Conservation (phyloP, 2,329 filamentous ascomycete genomes). For the Lachnellula suecica region DNA sequence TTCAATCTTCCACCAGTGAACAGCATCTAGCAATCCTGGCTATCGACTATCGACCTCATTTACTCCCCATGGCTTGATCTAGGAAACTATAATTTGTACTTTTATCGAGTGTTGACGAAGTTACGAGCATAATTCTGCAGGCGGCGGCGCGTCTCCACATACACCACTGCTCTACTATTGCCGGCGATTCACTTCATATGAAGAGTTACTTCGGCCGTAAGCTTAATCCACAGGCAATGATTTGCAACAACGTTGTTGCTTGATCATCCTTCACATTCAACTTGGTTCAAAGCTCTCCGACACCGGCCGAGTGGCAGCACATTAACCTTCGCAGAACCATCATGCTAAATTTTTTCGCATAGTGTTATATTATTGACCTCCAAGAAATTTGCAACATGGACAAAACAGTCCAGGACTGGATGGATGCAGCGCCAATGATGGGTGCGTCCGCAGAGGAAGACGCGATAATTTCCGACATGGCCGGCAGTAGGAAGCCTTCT, state of each 20-base stretch:
- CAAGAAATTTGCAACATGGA: slow-evolving; percentile 9
- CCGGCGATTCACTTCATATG: too few relatives aligned
- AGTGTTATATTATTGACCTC: not conserved
- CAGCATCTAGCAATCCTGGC: not conserved
- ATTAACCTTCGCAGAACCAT: not conserved
- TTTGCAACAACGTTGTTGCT: not conserved
- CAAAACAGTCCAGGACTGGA: slow-evolving; percentile 18
- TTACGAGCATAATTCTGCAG: too few relatives aligned
- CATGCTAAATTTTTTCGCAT: not conserved
- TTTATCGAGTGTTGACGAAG: too few relatives aligned
- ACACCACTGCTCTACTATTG: too few relatives aligned
- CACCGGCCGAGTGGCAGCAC: not conserved
- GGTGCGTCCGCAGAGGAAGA: slow-evolving; percentile 7
- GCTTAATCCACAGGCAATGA: not conserved
- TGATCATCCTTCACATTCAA: not conserved
- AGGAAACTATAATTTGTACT: too few relatives aligned
- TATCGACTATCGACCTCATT: too few relatives aligned
- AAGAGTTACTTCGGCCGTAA: too few relatives aligned
- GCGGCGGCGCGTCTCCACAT: too few relatives aligned
- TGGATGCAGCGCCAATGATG: slow-evolving; percentile 3
- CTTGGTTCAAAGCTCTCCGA: not conserved
- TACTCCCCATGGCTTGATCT: too few relatives aligned
- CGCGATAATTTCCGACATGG: slow-evolving; percentile 13
- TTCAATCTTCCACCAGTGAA: not conserved
- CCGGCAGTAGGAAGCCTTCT: slow-evolving; percentile 12